Evolutionary conservation across 2,329 filamentous ascomycete genomes (phyloP).

Genomic region (Alternaria sp.): DNA sequence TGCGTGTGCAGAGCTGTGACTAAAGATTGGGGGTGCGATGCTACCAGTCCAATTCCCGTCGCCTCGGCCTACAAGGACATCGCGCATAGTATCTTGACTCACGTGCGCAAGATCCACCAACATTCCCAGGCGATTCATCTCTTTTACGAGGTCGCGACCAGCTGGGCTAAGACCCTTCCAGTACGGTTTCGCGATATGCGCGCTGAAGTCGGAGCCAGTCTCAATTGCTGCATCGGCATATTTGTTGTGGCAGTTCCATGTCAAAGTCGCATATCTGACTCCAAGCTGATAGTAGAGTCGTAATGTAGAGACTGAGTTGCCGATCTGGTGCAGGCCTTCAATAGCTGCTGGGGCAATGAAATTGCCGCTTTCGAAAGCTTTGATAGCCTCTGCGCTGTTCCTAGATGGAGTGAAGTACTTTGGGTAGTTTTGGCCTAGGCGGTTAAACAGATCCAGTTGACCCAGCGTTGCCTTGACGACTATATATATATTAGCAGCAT

Average conservation of each 20-base stretch:
- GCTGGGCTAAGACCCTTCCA: conserved; percentile 77
- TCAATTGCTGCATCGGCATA: conserved; percentile 86
- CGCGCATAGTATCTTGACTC: conserved; percentile 81
- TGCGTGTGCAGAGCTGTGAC: conserved; percentile 81
- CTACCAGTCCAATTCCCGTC: conserved; percentile 71
- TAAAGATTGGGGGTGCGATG: conserved; percentile 84
- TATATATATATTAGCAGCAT: conserved; percentile 35
- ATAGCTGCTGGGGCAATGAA: conserved; percentile 50
- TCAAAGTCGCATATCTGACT: conserved; percentile 86
- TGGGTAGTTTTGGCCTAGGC: conserved; percentile 71
- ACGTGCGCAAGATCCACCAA: conserved; percentile 89
- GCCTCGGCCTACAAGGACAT: conserved; percentile 71
- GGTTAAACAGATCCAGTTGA: conserved; percentile 76
- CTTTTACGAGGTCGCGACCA: conserved; percentile 74
- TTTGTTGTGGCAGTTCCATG: conserved; percentile 91
- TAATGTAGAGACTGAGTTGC: conserved; percentile 79
- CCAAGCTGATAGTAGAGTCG: conserved; percentile 79
- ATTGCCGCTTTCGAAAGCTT: conserved; percentile 55
- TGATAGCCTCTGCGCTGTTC: conserved; percentile 67
- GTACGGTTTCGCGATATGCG: conserved; percentile 59
- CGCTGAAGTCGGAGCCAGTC: conserved; percentile 53
- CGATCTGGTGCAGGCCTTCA: conserved; percentile 87
- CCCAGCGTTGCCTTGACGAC: conserved; percentile 73
- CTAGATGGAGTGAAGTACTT: conserved; percentile 71
- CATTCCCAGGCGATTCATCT: conserved; percentile 96